Conservation (phyloP, 2,329 filamentous ascomycete genomes). For the Tolypocladium album region DNA sequence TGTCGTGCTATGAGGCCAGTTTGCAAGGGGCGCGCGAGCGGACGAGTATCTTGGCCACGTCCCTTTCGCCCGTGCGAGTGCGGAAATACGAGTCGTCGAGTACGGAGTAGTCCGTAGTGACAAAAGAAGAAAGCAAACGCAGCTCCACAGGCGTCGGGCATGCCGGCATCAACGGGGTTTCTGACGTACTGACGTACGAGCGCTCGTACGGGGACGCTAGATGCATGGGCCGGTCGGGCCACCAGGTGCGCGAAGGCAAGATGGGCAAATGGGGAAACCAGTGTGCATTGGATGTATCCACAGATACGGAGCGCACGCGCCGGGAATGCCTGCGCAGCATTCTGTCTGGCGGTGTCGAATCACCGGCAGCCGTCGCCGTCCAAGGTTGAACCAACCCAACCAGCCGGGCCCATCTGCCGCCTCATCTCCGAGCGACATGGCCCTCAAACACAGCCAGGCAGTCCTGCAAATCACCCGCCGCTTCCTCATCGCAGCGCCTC, state of each 20-base stretch:
- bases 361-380: too few species aligned
- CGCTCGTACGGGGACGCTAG: too few species aligned
- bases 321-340: background rate
- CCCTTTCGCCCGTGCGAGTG: too few species aligned
- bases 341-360: background rate
- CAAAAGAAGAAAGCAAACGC: background rate
- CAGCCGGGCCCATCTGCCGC: background rate
- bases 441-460: background rate
- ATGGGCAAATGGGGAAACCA: background rate
- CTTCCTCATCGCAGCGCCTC: background rate
- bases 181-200: background rate
- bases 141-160: background rate
- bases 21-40: too few species aligned
- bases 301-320: too few species aligned
- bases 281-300: background rate
- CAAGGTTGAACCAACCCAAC: too few species aligned
- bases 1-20: too few species aligned
- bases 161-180: background rate
- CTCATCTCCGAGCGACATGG: background rate
- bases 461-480: background rate
- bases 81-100: too few species aligned
- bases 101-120: background rate
- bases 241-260: background rate
- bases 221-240: background rate
- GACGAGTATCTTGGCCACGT: too few species aligned